Evolutionary conservation across 768 basidiomycete species (phyloP).

Genomic region (Calocera cornea): DNA sequence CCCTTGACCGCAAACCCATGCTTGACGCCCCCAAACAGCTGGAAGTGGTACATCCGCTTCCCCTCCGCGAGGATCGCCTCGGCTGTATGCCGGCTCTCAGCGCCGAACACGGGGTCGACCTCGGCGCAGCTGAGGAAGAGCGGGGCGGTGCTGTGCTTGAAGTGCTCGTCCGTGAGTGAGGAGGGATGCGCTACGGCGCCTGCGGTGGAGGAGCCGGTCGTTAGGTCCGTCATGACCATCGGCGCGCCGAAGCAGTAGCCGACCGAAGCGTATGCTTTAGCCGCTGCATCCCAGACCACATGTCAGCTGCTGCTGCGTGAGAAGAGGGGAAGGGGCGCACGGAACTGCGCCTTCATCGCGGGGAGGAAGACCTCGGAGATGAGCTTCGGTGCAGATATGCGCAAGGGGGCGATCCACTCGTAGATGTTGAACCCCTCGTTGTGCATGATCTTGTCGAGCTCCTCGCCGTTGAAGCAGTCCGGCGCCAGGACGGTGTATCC

Average conservation of each 20-base stretch:
- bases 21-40: no score
- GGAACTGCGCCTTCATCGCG: slow-evolving; percentile 36
- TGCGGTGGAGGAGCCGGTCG: background rate
- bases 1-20: no score
- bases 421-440: slow-evolving; percentile 29
- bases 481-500: slow-evolving; percentile 46
- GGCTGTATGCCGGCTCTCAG: no score
- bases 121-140: slow-evolving; percentile 15
- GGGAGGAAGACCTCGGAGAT: slow-evolving; percentile 39
- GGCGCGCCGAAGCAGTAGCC: slow-evolving; percentile 21
- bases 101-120: no score
- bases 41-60: no score
- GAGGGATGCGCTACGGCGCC: slow-evolving; percentile 19
- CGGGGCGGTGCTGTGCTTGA: slow-evolving; percentile 15
- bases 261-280: slow-evolving; percentile 6
- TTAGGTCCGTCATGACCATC: slow-evolving; percentile 15
- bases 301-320: background rate
- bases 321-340: slow-evolving; percentile 19
- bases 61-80: no score
- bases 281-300: slow-evolving; percentile 11
- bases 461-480: slow-evolving; percentile 53
- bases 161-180: slow-evolving; percentile 15
- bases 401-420: slow-evolving; percentile 32
- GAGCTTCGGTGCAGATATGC: slow-evolving; percentile 26
- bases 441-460: slow-evolving; percentile 30